Base-by-base conservation (phyloP, 371 early-diverging fungal genomes). In the Batrachochytrium dendrobatidis region DNA sequence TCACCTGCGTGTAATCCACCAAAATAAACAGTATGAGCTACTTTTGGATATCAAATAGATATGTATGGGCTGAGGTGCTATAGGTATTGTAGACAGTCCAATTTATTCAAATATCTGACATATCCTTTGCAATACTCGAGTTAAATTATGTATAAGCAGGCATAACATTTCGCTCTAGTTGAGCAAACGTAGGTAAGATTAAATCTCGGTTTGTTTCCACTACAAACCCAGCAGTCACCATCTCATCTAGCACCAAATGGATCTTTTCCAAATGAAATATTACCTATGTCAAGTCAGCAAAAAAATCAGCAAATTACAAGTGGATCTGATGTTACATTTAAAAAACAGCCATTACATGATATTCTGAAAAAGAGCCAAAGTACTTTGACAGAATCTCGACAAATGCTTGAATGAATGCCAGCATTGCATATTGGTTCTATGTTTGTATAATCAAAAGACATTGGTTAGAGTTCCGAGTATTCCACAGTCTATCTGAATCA, bases 171-270 rank as follows among this genome's bases (percentile, higher is more conserved):
- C 51, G 51, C 30, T 51, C 51, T 17, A 51, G 4, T 22, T 29
- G 51, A 12, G 51, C 25, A 5, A 51, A 51, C 51, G 32, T 24
- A 32, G 51, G 51, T 22, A 51, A 32, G 3, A 51, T n/a, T 3
- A 7, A 3, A 3, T 51, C 51, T 6, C 25, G 3, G 4, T 4
- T 24, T 3, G 51, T 28, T 32, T 24, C 51, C 12, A 51, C 51
- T 3, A 51, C n/a, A 17, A 12, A 24, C 5, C 51, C 51, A 32
- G 10, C n/a, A 3, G 24, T n/a, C 3, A 51, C 51, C 51, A 24
- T 28, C 51, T 51, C 51, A 32, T 51, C 51, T 3, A 51, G 51
- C 51, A 51, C 51, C 8, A 51, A 32, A 5, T 51, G 51, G 8
- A 24, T 17, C 25, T 51, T 51, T 22, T 51, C 51, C 7, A 51